Conservation (phyloP, 106 monocot genomes). For the Acorus calamus region DNA sequence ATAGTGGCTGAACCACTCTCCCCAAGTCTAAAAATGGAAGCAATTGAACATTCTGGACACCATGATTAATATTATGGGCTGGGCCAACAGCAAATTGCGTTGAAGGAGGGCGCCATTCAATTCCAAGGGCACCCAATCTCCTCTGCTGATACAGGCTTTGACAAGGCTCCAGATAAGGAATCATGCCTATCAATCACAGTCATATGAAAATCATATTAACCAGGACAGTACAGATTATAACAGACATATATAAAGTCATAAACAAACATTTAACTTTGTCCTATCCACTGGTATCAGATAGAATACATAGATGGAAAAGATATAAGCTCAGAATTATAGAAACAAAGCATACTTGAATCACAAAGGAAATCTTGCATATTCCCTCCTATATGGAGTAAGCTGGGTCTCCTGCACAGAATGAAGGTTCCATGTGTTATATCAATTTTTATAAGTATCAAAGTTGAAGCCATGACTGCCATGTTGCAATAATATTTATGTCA, state of each 20-base stretch:
- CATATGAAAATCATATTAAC: no score
- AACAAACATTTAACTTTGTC: no score
- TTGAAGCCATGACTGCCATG: no score
- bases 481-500: no score
- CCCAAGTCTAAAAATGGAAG: constrained; percentile 70
- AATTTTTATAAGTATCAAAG: no score
- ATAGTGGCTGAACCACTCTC: constrained; percentile 61
- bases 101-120: constrained; percentile 89
- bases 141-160: constrained; percentile 83
- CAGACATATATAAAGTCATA: not conserved
- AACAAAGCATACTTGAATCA: constrained; percentile 58
- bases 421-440: no score
- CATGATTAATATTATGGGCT: constrained; percentile 46
- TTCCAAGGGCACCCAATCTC: constrained; percentile 61
- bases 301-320: no score
- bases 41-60: constrained; percentile 59
- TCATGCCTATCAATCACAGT: constrained; percentile 59
- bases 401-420: constrained; percentile 97
- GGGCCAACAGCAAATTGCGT: constrained; percentile 81
- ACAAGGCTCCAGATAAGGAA: constrained; percentile 92
- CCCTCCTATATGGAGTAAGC: constrained; percentile 67
- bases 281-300: no score
- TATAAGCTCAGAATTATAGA: no score
- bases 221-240: no score
- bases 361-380: constrained; percentile 94